Evolutionary conservation across 768 basidiomycete species (phyloP).

Genomic region (Melanogaster broomeanus): DNA sequence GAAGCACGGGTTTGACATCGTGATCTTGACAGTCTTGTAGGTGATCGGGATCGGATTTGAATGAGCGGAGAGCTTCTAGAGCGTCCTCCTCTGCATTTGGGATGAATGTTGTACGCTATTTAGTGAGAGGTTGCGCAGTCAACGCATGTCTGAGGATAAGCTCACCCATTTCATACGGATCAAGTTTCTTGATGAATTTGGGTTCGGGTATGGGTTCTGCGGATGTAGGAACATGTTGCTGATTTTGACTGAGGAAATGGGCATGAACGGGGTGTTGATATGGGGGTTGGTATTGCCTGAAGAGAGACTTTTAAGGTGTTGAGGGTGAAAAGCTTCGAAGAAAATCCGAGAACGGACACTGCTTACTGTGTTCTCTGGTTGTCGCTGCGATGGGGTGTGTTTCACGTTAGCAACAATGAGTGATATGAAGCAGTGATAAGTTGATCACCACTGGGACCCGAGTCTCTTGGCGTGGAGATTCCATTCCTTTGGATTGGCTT

Average conservation of each 20-base stretch:
- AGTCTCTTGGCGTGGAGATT: background rate
- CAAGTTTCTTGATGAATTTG: conserved; percentile 28
- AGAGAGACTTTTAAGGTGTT: conserved; percentile 12
- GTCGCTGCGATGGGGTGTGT: no score
- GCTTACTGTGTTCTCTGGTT: no score
- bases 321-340: no score
- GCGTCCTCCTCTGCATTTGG: conserved; percentile 25
- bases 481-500: background rate
- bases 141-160: background rate
- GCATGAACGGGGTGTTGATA: conserved; percentile 19
- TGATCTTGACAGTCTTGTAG: background rate
- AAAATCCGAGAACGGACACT: no score
- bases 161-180: conserved; percentile 31
- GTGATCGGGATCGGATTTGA: conserved; percentile 4
- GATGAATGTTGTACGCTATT: background rate
- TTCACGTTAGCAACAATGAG: background rate
- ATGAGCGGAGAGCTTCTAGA: conserved; percentile 9
- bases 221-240: background rate
- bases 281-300: conserved; percentile 29
- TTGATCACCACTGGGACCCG: conserved; percentile 5
- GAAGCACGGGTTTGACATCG: conserved; percentile 1
- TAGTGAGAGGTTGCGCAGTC: background rate
- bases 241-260: conserved; percentile 3
- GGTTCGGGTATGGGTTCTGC: background rate
- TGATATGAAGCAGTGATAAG: background rate